Base-by-base conservation (phyloP, 2,329 filamentous ascomycete species). In the Metarhizium anisopliae region DNA sequence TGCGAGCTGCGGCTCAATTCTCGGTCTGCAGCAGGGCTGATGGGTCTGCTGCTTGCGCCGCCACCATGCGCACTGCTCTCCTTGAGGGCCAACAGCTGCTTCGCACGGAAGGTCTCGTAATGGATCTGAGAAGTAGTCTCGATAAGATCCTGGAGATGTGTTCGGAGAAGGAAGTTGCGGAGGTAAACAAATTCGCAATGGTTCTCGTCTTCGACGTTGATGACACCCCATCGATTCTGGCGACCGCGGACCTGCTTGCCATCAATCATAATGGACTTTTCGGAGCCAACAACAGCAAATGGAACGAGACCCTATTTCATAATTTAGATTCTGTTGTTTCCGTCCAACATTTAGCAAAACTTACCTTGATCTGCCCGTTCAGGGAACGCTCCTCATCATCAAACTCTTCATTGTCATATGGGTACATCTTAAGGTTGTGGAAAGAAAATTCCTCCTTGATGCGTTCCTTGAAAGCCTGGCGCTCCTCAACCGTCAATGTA, bases 341-440 rank as follows among this genome's bases (percentile, higher is more conserved):
- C 4, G 29, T 36, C 20, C 25, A 18, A 11, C 16, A 47, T 10
- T 30, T 29, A 8, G 32, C 6, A 40, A 2, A 29, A 66, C 76
- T 59, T 76, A 95, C 92, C 89, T 97, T 97, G 78, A 99, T 99
- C 71, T 95, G 89, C 58, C 84, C 85, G 78, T 97, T 97, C 76
- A 95, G 80, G 59, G 86, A 86, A 66, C 90, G 87, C 79, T 99
- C 94, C 80, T 99, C 94, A 62, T 94, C 89, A 70, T 99, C 94
- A 66, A 97, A 87, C 81, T 99, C 94, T 67, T 99, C 94, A 71
- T 96, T 97, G 74, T 99, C 94, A 74, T 99, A 99, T 59, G 94
- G 94, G 81, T 95, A 99, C 94, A 99, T 99, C 82, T 96, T 93
- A 69, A 99, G 84, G 82, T 97, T 97, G 84, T 99, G 94, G 87